Conservation (phyloP, 2,329 filamentous ascomycete species). For the Ascochyta lentis region DNA sequence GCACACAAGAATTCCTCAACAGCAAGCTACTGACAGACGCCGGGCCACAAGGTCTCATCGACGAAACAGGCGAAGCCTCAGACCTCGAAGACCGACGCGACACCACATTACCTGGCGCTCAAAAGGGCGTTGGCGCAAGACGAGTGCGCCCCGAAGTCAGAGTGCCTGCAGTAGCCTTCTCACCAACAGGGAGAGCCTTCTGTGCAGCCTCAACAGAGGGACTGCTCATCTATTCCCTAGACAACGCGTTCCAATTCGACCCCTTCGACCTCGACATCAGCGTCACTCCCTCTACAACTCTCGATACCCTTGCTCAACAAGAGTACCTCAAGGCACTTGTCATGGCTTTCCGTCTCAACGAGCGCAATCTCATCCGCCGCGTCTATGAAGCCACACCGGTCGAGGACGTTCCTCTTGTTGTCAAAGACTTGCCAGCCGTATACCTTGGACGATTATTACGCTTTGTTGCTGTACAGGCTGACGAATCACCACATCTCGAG, state of each 20-base stretch:
- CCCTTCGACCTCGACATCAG: constrained; percentile 95
- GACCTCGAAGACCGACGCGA: constrained; percentile 88
- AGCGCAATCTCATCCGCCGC: constrained; percentile 77
- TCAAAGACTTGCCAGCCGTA: constrained; percentile 78
- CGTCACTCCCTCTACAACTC: constrained; percentile 78
- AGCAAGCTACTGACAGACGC: constrained; percentile 90
- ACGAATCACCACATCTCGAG: constrained; percentile 91
- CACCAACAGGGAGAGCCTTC: constrained; percentile 86
- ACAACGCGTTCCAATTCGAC: constrained; percentile 84
- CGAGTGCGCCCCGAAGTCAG: constrained; percentile 81
- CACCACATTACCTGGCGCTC: constrained; percentile 80
- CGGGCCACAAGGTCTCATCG: constrained; percentile 82
- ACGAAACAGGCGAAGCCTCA: constrained; percentile 85
- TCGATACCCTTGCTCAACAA: constrained; percentile 73
- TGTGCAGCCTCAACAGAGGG: constrained; percentile 96
- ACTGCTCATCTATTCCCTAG: constrained; percentile 89
- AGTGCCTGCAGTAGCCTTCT: constrained; percentile 84
- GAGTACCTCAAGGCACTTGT: constrained; percentile 92
- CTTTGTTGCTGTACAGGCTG: constrained; percentile 86
- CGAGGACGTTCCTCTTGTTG: constrained; percentile 75
- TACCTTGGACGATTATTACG: constrained; percentile 86
- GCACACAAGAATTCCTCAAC: constrained; percentile 96
- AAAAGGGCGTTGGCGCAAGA: constrained; percentile 84
- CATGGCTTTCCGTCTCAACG: constrained; percentile 97
- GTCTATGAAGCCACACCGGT: constrained; percentile 86